Evolutionary conservation across 1,284 basidiomycete species (phyloP), one percentile per base, ranked within the genome.

Genomic region (Pyrrhoderma lamaoense): DNA sequence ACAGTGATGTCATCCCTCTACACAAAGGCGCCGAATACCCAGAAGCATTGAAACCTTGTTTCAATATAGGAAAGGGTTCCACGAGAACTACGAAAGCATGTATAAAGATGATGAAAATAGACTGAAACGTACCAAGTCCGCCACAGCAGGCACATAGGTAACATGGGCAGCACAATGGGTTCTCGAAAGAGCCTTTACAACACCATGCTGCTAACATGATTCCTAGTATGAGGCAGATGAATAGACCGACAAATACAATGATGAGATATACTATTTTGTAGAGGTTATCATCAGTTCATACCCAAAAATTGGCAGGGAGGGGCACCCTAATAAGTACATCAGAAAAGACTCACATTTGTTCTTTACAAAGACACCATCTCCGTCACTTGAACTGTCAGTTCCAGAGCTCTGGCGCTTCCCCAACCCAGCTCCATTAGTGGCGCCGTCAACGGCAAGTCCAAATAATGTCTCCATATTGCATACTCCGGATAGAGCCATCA

Each of bases 121-220:
- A 45, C 11, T 2, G 39, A 48, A 42, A 67, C 74, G 57, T 58
- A 80, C 79, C 76, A 18, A 82, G 68, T 37, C 80, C 79, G 53
- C 79, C 79, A 53, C 79, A 82, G 62, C 78, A 82, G 2, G 79
- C 79, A 55, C 80, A 82, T 3, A 80, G 67, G 61, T 82, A 82
- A 58, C 79, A 82, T 1, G 79, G 79, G 57, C 77, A 81, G 57
- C 79, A 82, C 0, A 74, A 64, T 0, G 79, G 79, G 51, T 81
- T 81, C 54, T 76, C 58, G 57, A 82, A 80, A 0, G 72, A 60
- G 68, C 80, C 73, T 67, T 62, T 67, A 63, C 80, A 82, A 56
- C 80, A 82, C 73, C 79, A 82, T 19, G 68, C 74, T 49, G 73
- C 74, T 7, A 81, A 68, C 70, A 77, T 75, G 48, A 82, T 61